A percentile compares a stretch with the other conserved stretches of the same genome.
Conservation (phyloP, 2,329 filamentous ascomycete genomes). For the Xylaria sp. region DNA sequence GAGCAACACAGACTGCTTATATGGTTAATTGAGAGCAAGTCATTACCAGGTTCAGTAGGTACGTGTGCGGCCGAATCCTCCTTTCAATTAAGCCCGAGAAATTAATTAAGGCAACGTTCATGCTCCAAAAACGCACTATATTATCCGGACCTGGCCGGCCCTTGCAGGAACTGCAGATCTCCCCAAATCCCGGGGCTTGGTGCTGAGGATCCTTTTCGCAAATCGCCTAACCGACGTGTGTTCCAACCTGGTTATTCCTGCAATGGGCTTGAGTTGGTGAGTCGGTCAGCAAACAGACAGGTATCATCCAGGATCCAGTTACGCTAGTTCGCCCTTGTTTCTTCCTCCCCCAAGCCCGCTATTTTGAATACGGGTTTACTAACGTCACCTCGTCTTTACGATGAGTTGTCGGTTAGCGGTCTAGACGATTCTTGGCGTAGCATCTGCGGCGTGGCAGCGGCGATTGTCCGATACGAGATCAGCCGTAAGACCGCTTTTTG, state of each 20-base stretch:
- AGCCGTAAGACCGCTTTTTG: neutral
- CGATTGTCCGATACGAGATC: constrained; percentile 22
- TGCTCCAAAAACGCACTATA: constrained; percentile 16
- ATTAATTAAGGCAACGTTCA: neutral
- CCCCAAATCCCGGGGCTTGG: neutral
- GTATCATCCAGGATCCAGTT: neutral
- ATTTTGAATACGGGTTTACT: constrained; percentile 6
- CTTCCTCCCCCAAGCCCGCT: neutral
- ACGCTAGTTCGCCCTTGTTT: neutral
- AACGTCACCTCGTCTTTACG: constrained; percentile 3
- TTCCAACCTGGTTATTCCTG: neutral
- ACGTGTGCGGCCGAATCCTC: neutral
- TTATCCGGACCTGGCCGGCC: constrained; percentile 9
- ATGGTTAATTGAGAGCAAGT: constrained; percentile 7
- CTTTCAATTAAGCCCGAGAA: constrained; percentile 10
- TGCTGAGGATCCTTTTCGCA: constrained; percentile 1
- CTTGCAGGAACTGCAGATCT: constrained; percentile 18
- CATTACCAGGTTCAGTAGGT: neutral
- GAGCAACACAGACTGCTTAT: neutral
- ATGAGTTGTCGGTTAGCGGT: neutral
- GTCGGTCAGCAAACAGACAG: neutral
- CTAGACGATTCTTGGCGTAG: constrained; percentile 20
- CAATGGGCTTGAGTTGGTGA: neutral
- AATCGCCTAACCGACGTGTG: neutral
- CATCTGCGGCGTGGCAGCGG: neutral